Evolutionary conservation across 441 rosid genomes (phyloP).

Genomic region (Flueggea neowawraea): DNA sequence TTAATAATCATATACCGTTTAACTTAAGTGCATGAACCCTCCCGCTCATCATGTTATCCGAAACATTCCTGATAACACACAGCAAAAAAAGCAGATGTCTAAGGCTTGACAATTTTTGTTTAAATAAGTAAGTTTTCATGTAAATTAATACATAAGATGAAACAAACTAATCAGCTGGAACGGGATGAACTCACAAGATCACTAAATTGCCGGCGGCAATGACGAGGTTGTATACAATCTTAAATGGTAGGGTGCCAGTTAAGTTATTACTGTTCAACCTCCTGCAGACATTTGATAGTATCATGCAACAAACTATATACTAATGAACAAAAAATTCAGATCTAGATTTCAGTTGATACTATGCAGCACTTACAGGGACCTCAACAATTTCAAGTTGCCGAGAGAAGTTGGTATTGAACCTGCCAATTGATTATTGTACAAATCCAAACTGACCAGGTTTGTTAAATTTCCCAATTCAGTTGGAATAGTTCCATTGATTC

Average conservation of each 20-base stretch:
- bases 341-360: not conserved
- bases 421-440: slow-evolving; percentile 25
- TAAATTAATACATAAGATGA: not conserved
- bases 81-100: not conserved
- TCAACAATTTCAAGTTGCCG: slow-evolving; percentile 32
- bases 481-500: slow-evolving; percentile 36
- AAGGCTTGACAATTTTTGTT: not conserved
- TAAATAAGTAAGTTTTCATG: not conserved
- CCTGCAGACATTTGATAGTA: slow-evolving; percentile 19
- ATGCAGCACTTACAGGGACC: slow-evolving; percentile 27
- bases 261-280: slow-evolving; percentile 36
- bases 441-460: slow-evolving; percentile 32
- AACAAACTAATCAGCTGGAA: not conserved
- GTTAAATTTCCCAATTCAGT: slow-evolving; percentile 30
- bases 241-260: slow-evolving; percentile 30
- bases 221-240: slow-evolving; percentile 21
- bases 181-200: slow-evolving; percentile 29
- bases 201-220: slow-evolving; percentile 17
- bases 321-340: not conserved
- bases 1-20: slow-evolving; percentile 17
- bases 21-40: slow-evolving; percentile 19
- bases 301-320: not conserved
- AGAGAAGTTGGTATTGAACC: slow-evolving; percentile 42
- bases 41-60: slow-evolving; percentile 29
- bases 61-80: slow-evolving; percentile 34